Base-by-base conservation (phyloP, 2,329 filamentous ascomycete genomes). In the Scolecobasidium constrictum region DNA sequence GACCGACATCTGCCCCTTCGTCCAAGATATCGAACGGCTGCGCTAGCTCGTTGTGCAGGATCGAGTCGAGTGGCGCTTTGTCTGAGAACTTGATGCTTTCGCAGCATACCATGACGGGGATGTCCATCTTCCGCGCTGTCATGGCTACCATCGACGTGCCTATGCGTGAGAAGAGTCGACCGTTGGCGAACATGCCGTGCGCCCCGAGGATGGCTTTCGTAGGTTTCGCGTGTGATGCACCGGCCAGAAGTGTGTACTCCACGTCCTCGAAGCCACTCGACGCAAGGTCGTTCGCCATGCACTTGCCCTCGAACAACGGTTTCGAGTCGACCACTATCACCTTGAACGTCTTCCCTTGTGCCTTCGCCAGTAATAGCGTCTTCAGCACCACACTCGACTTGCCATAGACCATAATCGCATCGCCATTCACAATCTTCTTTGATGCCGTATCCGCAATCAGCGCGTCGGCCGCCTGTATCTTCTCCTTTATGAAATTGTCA, bases 61-160 rank as follows among this genome's bases (percentile, higher is more conserved):
- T 85, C 18, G 86, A 90, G 63, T 96, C 92, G 12, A 93, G 77
- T 5, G 86, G 84, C 9, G 95, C 86, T 45, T 86, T 81, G 53
- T 86, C 80, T 54, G 92, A 84, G 60, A 96, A 95, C 64, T 96
- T 98, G 66, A 96, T 81, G 3, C 83, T 92, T 66, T 96, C 90
- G 61, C 86, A 94, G 46, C 93, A 83, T 3, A 93, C 86, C 23
- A 93, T 80, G 46, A 96, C 86, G 1, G 85, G 83, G 28, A 88
- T 76, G 45, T 82, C 80, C 16, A 78, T 71, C 44, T 83, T 77
- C 40, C 81, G 77, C 4, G 88, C 90, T 34, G 83, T 78, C 68
- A 92, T 83, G 15, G 90, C 88, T 7, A 96, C 75, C 46, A 92
- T 77, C 18, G 85, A 86, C 3, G 88, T 94, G 47, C 92, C 92